Percentiles rank a stretch among this genome's conserved stretches.
These are phyloP conservation scores for Aspergillus cejpii DNA, from an alignment of 2,329 filamentous ascomycete species.

Conservation along the genomic window DNA sequence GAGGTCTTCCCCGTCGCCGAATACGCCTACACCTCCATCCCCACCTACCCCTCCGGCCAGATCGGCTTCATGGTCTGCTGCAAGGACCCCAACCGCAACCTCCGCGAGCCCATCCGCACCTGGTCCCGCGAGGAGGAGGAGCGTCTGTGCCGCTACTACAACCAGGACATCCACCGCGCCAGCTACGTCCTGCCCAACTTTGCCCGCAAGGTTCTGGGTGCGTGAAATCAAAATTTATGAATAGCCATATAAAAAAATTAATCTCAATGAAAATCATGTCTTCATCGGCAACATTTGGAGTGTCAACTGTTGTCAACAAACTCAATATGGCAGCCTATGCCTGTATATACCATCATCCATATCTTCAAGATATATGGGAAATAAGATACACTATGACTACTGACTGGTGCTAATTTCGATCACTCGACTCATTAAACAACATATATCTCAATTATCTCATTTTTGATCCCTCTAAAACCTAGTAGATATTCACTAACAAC, in stretches of 20 bases:
- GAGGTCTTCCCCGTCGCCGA: constrained; percentile 96
- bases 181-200: constrained; percentile 91
- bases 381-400: no score
- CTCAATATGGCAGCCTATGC: no score
- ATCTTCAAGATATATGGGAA: no score
- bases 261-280: constrained; percentile 7
- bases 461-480: constrained; percentile 16
- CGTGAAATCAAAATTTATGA: constrained; percentile 12
- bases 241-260: neutral
- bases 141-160: constrained; percentile 94
- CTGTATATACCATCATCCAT: no score
- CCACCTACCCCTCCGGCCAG: constrained; percentile 96
- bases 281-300: no score
- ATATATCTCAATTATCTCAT: constrained; percentile 2
- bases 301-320: no score
- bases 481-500: constrained; percentile 9
- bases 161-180: constrained; percentile 90
- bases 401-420: neutral
- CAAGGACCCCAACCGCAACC: constrained; percentile 81
- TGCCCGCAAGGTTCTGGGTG: constrained; percentile 63
- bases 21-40: constrained; percentile 97
- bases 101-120: constrained; percentile 74
- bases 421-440: neutral
- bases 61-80: constrained; percentile 99
- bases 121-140: constrained; percentile 86